These are phyloP conservation scores for Neocallimastix lanati DNA, from an alignment of 192 early-diverging fungal species.

Conservation along the genomic window DNA sequence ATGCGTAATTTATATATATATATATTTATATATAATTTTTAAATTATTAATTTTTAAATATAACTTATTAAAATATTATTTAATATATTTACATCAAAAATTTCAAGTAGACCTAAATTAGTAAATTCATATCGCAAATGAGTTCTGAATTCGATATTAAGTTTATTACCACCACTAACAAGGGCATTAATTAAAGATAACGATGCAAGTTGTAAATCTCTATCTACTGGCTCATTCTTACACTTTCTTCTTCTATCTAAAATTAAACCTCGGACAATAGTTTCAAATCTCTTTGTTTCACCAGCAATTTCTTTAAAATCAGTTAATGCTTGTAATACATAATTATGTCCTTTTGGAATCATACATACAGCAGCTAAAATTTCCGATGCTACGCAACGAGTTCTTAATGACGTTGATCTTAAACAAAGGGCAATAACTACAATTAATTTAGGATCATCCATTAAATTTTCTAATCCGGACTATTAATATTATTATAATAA, in stretches of 20 bases:
- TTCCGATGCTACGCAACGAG: constrained; percentile 23
- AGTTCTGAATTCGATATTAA: neutral
- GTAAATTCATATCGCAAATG: neutral
- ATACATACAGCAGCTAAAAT: constrained; percentile 33
- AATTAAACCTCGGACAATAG: constrained; percentile 9
- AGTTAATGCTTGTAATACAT: constrained; percentile 23
- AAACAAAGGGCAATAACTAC: constrained; percentile 25
- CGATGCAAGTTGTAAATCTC: constrained; percentile 11
- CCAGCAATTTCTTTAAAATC: constrained; percentile 10
- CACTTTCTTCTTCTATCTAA: neutral
- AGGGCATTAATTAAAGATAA: constrained; percentile 39
- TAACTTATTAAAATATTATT: too few relatives aligned
- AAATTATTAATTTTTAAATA: too few relatives aligned
- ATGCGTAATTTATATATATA: too few relatives aligned
- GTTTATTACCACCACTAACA: constrained; percentile 16
- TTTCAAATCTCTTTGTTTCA: constrained; percentile 20
- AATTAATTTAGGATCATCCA: constrained; percentile 17
- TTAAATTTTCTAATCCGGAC: constrained; percentile 26
- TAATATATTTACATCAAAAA: neutral
- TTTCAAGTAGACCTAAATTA: neutral
- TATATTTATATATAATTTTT: too few relatives aligned
- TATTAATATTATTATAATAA: too few relatives aligned
- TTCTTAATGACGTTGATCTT: constrained; percentile 17
- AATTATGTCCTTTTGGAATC: constrained; percentile 25
- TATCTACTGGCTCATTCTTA: neutral